phyloP scores from a whole-genome alignment of 352 stramenopile genomes.

The Phytopythium mirpurense region DNA sequence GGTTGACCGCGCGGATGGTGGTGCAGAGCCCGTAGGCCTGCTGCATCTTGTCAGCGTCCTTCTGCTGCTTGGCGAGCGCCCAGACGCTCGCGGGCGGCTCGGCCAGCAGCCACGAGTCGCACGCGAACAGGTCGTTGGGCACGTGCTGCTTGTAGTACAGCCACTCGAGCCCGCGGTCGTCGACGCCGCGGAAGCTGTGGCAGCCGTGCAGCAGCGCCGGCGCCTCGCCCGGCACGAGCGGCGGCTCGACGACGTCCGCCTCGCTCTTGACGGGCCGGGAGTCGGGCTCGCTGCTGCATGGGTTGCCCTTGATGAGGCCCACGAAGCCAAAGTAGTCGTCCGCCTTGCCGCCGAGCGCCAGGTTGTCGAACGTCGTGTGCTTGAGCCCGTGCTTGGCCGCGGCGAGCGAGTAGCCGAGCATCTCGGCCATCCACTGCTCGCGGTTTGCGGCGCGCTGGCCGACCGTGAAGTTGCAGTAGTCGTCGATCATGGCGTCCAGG shows the following conservation, averaged over 20 bases:
- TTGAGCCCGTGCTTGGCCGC: conserved; percentile 61
- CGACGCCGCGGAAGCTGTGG: conserved; percentile 33
- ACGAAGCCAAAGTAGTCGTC: conserved; percentile 64
- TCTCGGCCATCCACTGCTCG: conserved; percentile 39
- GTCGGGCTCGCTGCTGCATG: conserved; percentile 29
- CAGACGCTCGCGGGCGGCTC: conserved; percentile 52
- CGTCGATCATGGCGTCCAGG: conserved; percentile 43
- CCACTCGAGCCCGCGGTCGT: conserved; percentile 49
- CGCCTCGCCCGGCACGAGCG: conserved; percentile 36
- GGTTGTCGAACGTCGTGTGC: conserved; percentile 70
- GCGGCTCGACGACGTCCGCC: conserved; percentile 9
- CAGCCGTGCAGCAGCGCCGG: conserved; percentile 42
- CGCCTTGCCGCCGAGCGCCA: conserved; percentile 44
- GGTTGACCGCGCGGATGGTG: conserved; percentile 68
- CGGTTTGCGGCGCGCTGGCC: conserved; percentile 30
- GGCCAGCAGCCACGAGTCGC: conserved; percentile 70
- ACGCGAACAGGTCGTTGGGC: conserved; percentile 67
- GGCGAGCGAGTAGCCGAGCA: conserved; percentile 55
- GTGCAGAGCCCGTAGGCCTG: conserved; percentile 78
- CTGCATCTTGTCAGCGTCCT: conserved; percentile 40
- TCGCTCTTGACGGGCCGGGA: conserved; percentile 12
- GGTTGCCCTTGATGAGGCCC: conserved; percentile 49
- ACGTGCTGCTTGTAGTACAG: conserved; percentile 61
- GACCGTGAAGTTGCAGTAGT: conserved; percentile 64
- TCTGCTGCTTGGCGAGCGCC: conserved; percentile 43